These are phyloP conservation scores for Hyaloperonospora brassicae DNA, from an alignment of 352 stramenopile species.

Conservation along the genomic window DNA sequence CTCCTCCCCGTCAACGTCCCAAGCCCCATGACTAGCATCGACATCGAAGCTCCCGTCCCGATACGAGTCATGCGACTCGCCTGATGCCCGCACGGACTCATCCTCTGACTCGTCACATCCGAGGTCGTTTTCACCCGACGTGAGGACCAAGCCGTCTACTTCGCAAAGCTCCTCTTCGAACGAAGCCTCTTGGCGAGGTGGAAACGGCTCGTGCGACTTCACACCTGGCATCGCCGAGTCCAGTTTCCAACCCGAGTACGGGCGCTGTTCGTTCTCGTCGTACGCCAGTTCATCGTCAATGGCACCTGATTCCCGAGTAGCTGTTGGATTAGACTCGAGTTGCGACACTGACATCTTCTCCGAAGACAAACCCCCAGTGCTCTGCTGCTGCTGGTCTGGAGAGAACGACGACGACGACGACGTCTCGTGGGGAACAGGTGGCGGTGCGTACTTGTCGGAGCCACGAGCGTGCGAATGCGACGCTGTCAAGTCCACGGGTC, in stretches of 20 bases:
- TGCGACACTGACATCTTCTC: too few species aligned
- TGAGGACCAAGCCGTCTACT: conserved; percentile 35
- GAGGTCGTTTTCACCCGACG: conserved; percentile 38
- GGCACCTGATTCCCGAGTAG: too few species aligned
- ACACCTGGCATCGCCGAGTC: too few species aligned
- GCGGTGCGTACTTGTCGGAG: conserved; percentile 21
- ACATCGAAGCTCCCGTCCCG: conserved; percentile 33
- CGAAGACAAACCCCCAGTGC: too few species aligned
- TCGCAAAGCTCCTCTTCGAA: conserved; percentile 18
- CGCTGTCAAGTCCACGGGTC: conserved; percentile 44
- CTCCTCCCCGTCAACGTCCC: conserved; percentile 26
- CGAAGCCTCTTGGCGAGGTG: too few species aligned
- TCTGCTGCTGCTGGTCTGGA: too few species aligned
- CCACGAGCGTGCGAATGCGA: conserved; percentile 25
- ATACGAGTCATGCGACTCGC: conserved; percentile 32
- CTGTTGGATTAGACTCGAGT: too few species aligned
- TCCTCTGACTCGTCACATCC: conserved; percentile 39
- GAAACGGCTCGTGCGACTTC: too few species aligned
- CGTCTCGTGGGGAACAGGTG: conserved; percentile 1
- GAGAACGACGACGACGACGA: too few species aligned
- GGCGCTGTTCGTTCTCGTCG: too few species aligned
- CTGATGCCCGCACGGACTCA: conserved; percentile 22
- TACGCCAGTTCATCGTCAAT: too few species aligned
- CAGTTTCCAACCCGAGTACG: too few species aligned
- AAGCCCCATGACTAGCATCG: conserved; percentile 16